Conservation (phyloP, 164 flowering plant species). For the Chimonanthus salicifolius region DNA sequence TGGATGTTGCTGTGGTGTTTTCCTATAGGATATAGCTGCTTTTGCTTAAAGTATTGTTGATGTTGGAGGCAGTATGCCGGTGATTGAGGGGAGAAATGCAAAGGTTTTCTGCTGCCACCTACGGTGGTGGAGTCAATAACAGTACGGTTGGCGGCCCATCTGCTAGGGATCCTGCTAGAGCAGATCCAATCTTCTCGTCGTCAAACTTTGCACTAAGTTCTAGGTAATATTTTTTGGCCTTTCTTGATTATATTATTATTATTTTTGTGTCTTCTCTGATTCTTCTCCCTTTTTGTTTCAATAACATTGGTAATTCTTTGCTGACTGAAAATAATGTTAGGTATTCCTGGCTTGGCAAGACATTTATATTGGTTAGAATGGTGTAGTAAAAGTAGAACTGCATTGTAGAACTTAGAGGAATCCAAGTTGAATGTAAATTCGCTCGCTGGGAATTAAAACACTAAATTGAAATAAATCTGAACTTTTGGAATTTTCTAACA, state of each 20-base stretch:
- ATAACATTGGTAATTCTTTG: no score
- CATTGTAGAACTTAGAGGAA: no score
- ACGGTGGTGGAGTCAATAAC: slow-evolving; percentile 83
- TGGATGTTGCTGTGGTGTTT: not conserved
- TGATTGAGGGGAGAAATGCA: slow-evolving; percentile 90
- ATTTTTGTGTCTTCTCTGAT: not conserved
- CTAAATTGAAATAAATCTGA: no score
- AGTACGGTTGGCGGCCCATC: slow-evolving; percentile 61
- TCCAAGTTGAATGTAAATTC: no score
- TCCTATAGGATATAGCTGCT: slow-evolving; percentile 9
- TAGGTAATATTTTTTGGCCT: slow-evolving; percentile 34
- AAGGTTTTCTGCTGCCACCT: slow-evolving; percentile 82
- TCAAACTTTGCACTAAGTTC: slow-evolving; percentile 55
- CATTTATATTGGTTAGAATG: no score
- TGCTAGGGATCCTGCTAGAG: slow-evolving; percentile 60
- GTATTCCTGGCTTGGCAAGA: no score
- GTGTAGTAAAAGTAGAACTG: no score
- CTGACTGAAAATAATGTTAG: no score
- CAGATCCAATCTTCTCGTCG: slow-evolving; percentile 62
- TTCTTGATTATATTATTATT: not conserved
- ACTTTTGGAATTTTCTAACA: no score
- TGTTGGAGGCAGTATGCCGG: slow-evolving; percentile 88
- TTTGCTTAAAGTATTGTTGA: slow-evolving; percentile 30
- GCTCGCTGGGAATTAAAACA: no score
- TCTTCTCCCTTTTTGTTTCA: no score